Percentiles rank a stretch among this genome's conserved stretches.
Conservation (phyloP, 345 rosid genomes). For the Populus nigra region DNA sequence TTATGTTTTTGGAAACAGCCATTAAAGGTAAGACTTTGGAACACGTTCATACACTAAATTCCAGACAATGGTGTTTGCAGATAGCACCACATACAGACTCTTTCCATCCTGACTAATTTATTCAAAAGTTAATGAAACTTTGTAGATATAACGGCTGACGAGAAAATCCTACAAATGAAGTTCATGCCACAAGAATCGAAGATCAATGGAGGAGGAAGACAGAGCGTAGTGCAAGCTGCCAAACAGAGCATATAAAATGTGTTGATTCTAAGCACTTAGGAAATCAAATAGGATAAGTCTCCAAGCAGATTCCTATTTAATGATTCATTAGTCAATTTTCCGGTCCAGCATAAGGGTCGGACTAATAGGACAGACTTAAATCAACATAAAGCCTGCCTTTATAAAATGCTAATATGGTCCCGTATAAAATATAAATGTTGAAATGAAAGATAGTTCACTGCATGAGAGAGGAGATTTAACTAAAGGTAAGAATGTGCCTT, state of each 20-base stretch:
- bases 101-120: background rate
- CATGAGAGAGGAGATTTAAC: background rate
- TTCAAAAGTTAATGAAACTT: background rate
- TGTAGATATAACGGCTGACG: background rate
- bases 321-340: too few species aligned
- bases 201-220: background rate
- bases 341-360: too few species aligned
- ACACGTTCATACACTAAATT: background rate
- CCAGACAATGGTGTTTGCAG: background rate
- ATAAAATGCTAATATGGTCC: too few species aligned
- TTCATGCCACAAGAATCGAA: background rate
- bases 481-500: slow-evolving; percentile 43
- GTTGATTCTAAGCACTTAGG: too few species aligned
- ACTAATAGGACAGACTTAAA: too few species aligned
- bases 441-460: background rate
- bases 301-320: too few species aligned
- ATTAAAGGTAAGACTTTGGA: background rate
- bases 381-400: too few species aligned
- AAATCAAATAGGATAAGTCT: too few species aligned
- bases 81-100: background rate
- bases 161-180: background rate
- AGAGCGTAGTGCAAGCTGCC: background rate
- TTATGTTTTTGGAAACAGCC: background rate
- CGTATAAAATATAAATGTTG: too few species aligned
- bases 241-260: too few species aligned